Conservation (phyloP, 2,329 filamentous ascomycete species). For the Microsporum audouinii region DNA sequence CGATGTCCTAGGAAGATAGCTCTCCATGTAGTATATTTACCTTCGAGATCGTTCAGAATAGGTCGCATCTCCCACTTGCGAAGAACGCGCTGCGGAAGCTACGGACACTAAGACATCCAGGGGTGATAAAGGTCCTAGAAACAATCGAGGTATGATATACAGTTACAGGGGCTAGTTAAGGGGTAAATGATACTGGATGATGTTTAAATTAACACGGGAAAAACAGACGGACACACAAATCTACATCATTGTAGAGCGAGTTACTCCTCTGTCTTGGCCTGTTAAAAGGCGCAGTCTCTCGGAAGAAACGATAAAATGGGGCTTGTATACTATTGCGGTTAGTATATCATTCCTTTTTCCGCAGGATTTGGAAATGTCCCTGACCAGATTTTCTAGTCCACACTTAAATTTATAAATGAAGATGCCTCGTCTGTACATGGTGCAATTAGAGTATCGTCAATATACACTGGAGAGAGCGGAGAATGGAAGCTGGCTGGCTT, state of each 20-base stretch:
- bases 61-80: slow-evolving; percentile 69
- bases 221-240: slow-evolving; percentile 79
- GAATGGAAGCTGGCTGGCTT: slow-evolving; percentile 97
- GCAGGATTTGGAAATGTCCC: not conserved
- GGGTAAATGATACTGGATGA: not conserved
- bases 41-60: slow-evolving; percentile 77
- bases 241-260: slow-evolving; percentile 87
- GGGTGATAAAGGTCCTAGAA: slow-evolving; percentile 86
- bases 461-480: slow-evolving; percentile 90
- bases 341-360: slow-evolving; percentile 10
- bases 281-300: slow-evolving; percentile 77
- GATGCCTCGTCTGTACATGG: slow-evolving; percentile 89
- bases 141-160: slow-evolving; percentile 64
- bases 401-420: slow-evolving; percentile 89
- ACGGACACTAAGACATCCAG: slow-evolving; percentile 83
- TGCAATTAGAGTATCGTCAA: slow-evolving; percentile 67
- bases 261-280: slow-evolving; percentile 80
- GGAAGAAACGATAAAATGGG: slow-evolving; percentile 94
- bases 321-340: slow-evolving; percentile 74
- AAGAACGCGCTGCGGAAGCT: slow-evolving; percentile 91
- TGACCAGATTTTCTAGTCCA: slow-evolving; percentile 48
- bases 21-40: slow-evolving; percentile 94
- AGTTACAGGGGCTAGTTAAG: slow-evolving; percentile 8
- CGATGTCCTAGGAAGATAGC: slow-evolving; percentile 61
- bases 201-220: slow-evolving; percentile 13